Evolutionary conservation across 192 early-diverging fungal genomes (phyloP).

Genomic region (Backusella circina): DNA sequence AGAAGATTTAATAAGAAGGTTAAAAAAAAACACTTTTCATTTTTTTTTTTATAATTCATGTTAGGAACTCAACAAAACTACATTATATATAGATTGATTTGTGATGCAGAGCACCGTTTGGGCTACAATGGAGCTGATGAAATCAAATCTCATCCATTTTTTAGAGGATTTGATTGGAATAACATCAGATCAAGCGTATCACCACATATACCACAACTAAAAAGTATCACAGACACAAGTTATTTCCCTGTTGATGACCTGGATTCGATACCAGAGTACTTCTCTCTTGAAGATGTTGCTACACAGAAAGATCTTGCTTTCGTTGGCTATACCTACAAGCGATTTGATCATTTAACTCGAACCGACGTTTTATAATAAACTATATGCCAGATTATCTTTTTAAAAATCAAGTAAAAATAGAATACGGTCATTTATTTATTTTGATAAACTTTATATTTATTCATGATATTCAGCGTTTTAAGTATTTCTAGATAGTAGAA

Average conservation of each 20-base stretch:
- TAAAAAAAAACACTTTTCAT: no score
- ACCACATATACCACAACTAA: slow-evolving; percentile 89
- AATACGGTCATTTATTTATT: no score
- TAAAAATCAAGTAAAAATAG: no score
- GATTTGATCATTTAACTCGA: slow-evolving; percentile 80
- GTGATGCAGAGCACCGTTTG: slow-evolving; percentile 82
- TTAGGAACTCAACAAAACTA: no score
- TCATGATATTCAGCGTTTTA: no score
- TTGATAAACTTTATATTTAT: no score
- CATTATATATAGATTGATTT: slow-evolving; percentile 65
- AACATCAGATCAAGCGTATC: slow-evolving; percentile 80
- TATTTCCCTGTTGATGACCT: slow-evolving; percentile 97
- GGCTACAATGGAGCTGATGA: slow-evolving; percentile 79
- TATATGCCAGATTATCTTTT: no score
- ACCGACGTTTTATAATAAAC: slow-evolving; percentile 19
- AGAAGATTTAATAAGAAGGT: slow-evolving; percentile 89
- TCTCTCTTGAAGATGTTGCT: slow-evolving; percentile 31
- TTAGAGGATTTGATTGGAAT: slow-evolving; percentile 90
- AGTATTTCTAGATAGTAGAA: no score
- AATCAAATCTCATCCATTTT: slow-evolving; percentile 95
- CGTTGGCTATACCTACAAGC: slow-evolving; percentile 99
- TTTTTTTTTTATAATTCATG: no score
- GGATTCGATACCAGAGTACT: slow-evolving; percentile 73
- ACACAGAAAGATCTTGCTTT: slow-evolving; percentile 94
- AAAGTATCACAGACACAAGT: slow-evolving; percentile 94